Evolutionary conservation across 2,329 filamentous ascomycete species (phyloP).

Genomic region (Chlorencoelia australis): DNA sequence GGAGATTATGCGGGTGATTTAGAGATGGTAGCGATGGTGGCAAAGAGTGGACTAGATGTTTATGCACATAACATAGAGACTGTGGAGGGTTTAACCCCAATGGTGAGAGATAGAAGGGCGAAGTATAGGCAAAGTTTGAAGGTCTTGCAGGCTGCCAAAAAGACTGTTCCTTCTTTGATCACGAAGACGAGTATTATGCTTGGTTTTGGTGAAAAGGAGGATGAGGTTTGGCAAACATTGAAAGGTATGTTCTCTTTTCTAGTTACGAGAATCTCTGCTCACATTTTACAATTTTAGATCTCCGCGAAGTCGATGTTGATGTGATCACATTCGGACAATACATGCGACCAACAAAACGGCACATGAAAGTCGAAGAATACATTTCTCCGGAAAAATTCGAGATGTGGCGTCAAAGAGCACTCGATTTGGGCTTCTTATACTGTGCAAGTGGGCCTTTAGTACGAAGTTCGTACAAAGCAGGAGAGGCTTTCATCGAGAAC

Average conservation of each 20-base stretch:
- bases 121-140: constrained; percentile 77
- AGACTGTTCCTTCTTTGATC: constrained; percentile 63
- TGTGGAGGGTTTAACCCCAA: constrained; percentile 79
- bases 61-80: constrained; percentile 98
- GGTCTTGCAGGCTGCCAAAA: constrained; percentile 76
- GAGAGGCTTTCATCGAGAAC: constrained; percentile 98
- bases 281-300: constrained; percentile 40
- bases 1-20: constrained; percentile 80
- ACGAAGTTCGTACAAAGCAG: constrained; percentile 92
- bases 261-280: constrained; percentile 9
- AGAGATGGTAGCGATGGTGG: constrained; percentile 79
- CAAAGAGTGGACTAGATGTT: constrained; percentile 81
- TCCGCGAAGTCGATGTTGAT: constrained; percentile 74
- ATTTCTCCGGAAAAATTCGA: constrained; percentile 88
- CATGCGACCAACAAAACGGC: constrained; percentile 96
- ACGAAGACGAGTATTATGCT: constrained; percentile 99
- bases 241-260: constrained; percentile 39
- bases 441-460: constrained; percentile 90
- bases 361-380: constrained; percentile 95
- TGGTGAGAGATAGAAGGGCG: constrained; percentile 80
- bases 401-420: constrained; percentile 76
- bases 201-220: constrained; percentile 83
- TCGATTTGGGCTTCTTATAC: constrained; percentile 95
- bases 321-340: constrained; percentile 99
- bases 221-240: constrained; percentile 71